Base-by-base conservation (phyloP, 176 grass and related monocot species). In the Eleusine coracana region DNA sequence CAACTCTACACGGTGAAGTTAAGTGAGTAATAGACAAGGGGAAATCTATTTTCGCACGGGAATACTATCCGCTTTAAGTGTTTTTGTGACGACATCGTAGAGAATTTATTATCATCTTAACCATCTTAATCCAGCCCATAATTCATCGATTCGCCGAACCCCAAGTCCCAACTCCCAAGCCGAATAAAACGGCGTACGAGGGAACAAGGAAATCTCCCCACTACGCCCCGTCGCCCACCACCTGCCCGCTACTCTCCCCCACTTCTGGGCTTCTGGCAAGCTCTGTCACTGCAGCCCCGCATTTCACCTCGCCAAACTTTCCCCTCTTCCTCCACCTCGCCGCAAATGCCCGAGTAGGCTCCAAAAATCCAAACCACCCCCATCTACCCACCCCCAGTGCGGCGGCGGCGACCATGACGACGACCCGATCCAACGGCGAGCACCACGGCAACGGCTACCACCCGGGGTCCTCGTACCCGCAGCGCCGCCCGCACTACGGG, bases 401-500 rank as follows among this genome's bases (percentile, higher is more conserved):
- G 68, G 75, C 74, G 74, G 74, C 72, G 79, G 64, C 77, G 71
- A 34, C 31, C 31, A 34, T 34, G 31, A 92, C 86, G 90, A 88
- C 90, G 68, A 79, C 83, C 74, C 68, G 74, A 75, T 79, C 90
- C 78, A 86, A 71, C 86, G 90, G 73, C 74, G 83, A 86, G 14
- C 29, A 66, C 64, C 31, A 66, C 64, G 64, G 64, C 64, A 66
- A 66, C 29, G 51, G 27, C 21, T 79, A 71, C 80, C 81, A 73
- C 44, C 82, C 72, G 20, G 78, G 46, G 49, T 52, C 76, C 31
- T 69, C 66, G 39, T 90, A 84, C 79, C 82, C 77, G 60, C 84
- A 90, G 68, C 82, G 84, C 74, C 88, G 86, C 70, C 90, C 90
- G 40, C 86, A 87, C 87, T 98, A 95, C 92, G 71, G 87, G 71